Base-by-base conservation (phyloP, 73 alveolate species). In the Vitrella brassicaformis region DNA sequence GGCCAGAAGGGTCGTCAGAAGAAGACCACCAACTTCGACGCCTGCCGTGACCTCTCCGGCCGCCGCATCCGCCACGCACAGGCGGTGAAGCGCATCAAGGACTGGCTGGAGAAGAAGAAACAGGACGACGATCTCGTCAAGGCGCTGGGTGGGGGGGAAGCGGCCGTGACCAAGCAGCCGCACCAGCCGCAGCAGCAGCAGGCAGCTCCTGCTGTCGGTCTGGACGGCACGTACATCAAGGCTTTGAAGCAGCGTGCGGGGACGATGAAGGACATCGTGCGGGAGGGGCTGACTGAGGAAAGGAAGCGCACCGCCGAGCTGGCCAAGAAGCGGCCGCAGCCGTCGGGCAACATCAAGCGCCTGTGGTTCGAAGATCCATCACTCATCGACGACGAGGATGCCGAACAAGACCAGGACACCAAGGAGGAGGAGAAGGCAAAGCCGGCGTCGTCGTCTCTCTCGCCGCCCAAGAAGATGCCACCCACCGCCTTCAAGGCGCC, bases 11-110 rank as follows among this genome's bases (percentile, higher is more conserved):
- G 97, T 27, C 90, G 86, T 47, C 86, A 90, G 70, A 90, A 89
- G 84, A 86, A 85, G 85, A 88, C 95, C 18, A 86, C 89, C 66
- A 93, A 93, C 88, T 89, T 93, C 71, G 97, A 93, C 71, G 94
- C 97, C 68, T 91, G 96, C 80, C 85, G 97, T 29, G 98, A 93
- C 84, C 79, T 93, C 47, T 83, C 86, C 47, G 98, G 98, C 68
- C 79, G 98, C 30, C 79, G 98, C 68, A 72, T 93, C 18, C 87
- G 98, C 47, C 88, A 85, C 32, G 94, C 88, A 14, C 75, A 82
- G 71, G 94, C 88, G 67, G 95, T 89, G 68, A 82, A 87, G 75
- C 85, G 88, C 72, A 76, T 90, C 46, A 90, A 89, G 82, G 97
- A 93, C 78, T 93, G 97, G 98, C 81, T 87, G 47, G 74, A 89